Percentiles rank a stretch among this genome's conserved stretches.
phyloP scores from a whole-genome alignment of 495 filamentous ascomycete genomes.

The Pyronema domesticum region DNA sequence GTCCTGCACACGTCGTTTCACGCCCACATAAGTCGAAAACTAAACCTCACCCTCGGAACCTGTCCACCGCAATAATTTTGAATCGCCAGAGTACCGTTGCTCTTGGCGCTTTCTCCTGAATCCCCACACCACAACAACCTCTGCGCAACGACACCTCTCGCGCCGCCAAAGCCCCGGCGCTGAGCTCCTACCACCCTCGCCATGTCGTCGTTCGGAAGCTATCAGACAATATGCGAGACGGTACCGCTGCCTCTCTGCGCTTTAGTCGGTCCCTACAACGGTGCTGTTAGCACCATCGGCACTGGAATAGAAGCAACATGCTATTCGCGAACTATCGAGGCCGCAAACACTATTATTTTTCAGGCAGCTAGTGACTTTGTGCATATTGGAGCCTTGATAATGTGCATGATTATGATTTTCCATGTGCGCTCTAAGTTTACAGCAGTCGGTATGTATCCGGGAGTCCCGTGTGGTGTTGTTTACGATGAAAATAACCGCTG shows the following conservation, averaged over 20 bases:
- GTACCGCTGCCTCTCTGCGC: constrained; percentile 74
- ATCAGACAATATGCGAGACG: constrained; percentile 68
- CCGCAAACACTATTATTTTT: constrained; percentile 97
- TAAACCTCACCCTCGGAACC: background rate
- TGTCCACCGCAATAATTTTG: background rate
- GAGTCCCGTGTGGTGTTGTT: background rate
- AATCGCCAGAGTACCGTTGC: background rate
- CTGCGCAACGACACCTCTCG: background rate
- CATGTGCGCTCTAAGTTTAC: constrained; percentile 97
- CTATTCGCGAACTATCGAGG: constrained; percentile 84
- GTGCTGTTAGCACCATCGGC: constrained; percentile 43
- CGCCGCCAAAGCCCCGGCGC: background rate
- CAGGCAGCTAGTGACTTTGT: constrained; percentile 78
- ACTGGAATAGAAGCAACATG: constrained; percentile 73
- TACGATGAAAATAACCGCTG: background rate
- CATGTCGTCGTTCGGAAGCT: constrained; percentile 79
- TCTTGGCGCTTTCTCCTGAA: constrained; percentile 15
- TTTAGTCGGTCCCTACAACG: constrained; percentile 49
- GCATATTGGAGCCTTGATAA: constrained; percentile 77
- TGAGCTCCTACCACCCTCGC: background rate
- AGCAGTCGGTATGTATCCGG: constrained; percentile 65
- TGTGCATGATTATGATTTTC: constrained; percentile 93
- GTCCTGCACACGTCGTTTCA: background rate
- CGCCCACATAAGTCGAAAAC: background rate
- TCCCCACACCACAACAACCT: background rate